Percentiles rank a stretch among this genome's conserved stretches.
phyloP scores from a whole-genome alignment of 352 stramenopile genomes.

The Phytopythium vexans region DNA sequence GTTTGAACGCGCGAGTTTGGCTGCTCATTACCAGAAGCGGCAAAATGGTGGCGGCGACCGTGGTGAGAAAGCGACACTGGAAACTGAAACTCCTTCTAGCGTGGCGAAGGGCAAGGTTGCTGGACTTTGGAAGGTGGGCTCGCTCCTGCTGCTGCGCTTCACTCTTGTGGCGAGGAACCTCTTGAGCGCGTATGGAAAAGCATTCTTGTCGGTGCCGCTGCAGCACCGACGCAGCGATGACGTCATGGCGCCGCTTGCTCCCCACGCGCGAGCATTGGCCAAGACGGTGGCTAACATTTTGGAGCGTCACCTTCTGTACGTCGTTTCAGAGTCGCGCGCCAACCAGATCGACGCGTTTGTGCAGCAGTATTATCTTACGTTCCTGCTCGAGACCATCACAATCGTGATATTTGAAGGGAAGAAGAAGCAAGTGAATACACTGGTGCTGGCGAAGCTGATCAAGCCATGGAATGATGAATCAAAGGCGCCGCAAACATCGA shows the following conservation, averaged over 20 bases:
- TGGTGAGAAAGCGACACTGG: not conserved
- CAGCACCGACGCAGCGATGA: conserved; percentile 74
- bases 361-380: conserved; percentile 75
- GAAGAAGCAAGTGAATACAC: conserved; percentile 72
- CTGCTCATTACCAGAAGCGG: conserved; percentile 43
- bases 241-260: conserved; percentile 40
- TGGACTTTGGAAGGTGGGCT: conserved; percentile 80
- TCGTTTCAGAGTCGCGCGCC: conserved; percentile 30
- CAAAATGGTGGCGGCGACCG: not conserved
- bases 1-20: conserved; percentile 67
- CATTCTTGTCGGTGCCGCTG: conserved; percentile 54
- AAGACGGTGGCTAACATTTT: conserved; percentile 43
- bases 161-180: conserved; percentile 65
- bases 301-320: conserved; percentile 47
- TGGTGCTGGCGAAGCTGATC: conserved; percentile 66
- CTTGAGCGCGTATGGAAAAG: conserved; percentile 59
- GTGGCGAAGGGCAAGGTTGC: conserved; percentile 10
- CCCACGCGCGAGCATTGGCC: conserved; percentile 53
- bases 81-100: conserved; percentile 3
- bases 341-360: conserved; percentile 56
- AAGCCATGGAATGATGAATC: conserved; percentile 25
- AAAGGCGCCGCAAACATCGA: conserved; percentile 8
- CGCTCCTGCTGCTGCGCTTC: conserved; percentile 76
- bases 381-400: conserved; percentile 76
- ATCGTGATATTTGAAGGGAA: conserved; percentile 71